Conservation (phyloP, 2,329 filamentous ascomycete genomes). For the Sporothrix pallida region DNA sequence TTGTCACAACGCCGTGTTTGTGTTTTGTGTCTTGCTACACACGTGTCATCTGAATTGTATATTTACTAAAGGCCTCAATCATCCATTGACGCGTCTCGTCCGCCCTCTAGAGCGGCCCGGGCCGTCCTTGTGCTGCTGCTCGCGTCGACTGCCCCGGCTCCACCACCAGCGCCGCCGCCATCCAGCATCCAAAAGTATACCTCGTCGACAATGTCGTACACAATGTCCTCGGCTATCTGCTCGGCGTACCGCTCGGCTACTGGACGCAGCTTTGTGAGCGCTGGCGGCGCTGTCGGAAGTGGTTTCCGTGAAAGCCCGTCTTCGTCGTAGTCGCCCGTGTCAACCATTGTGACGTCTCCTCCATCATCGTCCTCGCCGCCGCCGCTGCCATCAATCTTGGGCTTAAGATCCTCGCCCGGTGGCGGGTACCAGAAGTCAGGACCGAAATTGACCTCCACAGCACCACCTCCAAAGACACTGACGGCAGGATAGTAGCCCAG, state of each 20-base stretch:
- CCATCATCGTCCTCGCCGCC: conserved; percentile 44
- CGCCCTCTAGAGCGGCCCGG: conserved; percentile 16
- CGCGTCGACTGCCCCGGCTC: conserved; percentile 45
- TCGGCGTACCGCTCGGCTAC: conserved; percentile 84
- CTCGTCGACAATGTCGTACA: conserved; percentile 94
- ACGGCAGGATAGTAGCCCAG: conserved; percentile 95
- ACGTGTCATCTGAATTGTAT: no score
- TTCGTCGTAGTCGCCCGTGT: conserved; percentile 43
- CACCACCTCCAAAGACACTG: conserved; percentile 88
- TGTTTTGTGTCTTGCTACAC: no score
- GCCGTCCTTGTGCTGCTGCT: conserved; percentile 18
- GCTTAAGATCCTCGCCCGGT: conserved; percentile 14
- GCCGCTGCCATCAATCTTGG: conserved; percentile 53
- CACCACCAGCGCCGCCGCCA: conserved; percentile 53
- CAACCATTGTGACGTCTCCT: conserved; percentile 55
- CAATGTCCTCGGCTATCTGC: conserved; percentile 91
- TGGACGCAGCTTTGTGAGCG: conserved; percentile 55
- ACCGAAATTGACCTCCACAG: conserved; percentile 92
- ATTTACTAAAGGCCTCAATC: conserved; percentile 15
- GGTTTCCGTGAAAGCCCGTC: background rate
- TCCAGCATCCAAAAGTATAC: conserved; percentile 87
- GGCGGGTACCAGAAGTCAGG: conserved; percentile 92
- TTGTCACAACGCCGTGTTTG: background rate
- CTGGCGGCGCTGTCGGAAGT: conserved; percentile 13
- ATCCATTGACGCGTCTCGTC: conserved; percentile 34